Conservation (phyloP, 805 yeast species). For the Metahyphopichia silvanorum region DNA sequence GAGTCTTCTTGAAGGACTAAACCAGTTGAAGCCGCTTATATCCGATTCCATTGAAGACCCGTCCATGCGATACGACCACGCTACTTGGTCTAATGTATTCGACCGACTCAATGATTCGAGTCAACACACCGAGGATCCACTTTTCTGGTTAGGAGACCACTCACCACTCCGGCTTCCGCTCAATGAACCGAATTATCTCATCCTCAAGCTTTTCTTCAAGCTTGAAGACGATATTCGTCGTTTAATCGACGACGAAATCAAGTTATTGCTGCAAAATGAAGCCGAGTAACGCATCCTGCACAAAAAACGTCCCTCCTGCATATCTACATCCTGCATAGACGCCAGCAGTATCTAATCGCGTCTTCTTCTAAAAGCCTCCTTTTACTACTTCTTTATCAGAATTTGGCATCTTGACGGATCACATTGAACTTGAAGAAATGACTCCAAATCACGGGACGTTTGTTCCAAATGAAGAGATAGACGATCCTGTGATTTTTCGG, state of each 20-base stretch:
- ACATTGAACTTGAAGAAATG: conserved; percentile 11
- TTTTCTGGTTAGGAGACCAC: conserved; percentile 61
- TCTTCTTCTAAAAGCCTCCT: no score
- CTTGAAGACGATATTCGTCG: conserved; percentile 18
- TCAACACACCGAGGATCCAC: conserved; percentile 3
- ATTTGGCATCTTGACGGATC: background rate
- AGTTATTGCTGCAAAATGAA: background rate
- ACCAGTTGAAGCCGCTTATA: conserved; percentile 25
- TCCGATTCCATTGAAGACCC: conserved; percentile 39
- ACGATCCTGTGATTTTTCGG: conserved; percentile 19
- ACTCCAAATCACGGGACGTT: conserved; percentile 7
- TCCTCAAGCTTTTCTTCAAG: conserved; percentile 29
- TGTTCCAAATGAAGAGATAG: no score
- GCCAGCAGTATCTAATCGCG: no score
- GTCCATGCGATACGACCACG: conserved; percentile 40
- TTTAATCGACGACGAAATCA: conserved; percentile 8
- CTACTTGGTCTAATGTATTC: conserved; percentile 50
- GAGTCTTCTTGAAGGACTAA: conserved; percentile 23
- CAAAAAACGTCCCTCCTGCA: background rate
- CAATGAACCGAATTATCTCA: conserved; percentile 63
- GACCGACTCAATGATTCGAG: conserved; percentile 1
- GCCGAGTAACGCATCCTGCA: no score
- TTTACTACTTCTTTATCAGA: no score
- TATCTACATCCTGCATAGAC: no score
- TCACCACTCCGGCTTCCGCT: conserved; percentile 73